A percentile compares a stretch with the other conserved stretches of the same genome.
Conservation (phyloP, 495 filamentous ascomycete species). For the Aeminium ludgeri region DNA sequence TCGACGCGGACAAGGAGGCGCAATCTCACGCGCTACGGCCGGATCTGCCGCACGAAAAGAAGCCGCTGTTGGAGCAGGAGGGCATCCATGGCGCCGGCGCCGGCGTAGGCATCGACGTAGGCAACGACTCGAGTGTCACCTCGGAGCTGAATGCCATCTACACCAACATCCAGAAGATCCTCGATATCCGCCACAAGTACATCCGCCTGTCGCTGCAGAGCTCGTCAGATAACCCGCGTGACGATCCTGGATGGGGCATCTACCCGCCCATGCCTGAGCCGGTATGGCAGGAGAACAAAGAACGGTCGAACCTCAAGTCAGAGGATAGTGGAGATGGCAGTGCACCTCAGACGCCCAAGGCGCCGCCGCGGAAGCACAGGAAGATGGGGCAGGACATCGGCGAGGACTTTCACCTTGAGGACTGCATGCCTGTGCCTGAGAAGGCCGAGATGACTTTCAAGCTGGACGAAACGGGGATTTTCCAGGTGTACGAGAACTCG, state of each 20-base stretch:
- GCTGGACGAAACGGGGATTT: conserved; percentile 71
- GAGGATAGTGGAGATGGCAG: conserved; percentile 2
- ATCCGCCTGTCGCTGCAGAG: conserved; percentile 73
- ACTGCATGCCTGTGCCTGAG: conserved; percentile 54
- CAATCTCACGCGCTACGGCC: conserved; percentile 30
- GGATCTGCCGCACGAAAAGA: conserved; percentile 32
- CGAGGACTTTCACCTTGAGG: conserved; percentile 71
- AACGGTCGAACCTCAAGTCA: conserved; percentile 27
- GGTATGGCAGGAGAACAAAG: conserved; percentile 63
- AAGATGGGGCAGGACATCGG: conserved; percentile 88
- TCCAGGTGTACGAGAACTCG: conserved; percentile 67
- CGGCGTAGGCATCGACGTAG: conserved; percentile 33
- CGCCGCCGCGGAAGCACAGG: conserved; percentile 27
- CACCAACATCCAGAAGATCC: conserved; percentile 63
- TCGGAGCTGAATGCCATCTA: conserved; percentile 73
- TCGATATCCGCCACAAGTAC: conserved; percentile 79
- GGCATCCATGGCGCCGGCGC: conserved; percentile 35
- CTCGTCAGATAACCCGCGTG: conserved; percentile 66
- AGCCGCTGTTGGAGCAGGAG: conserved; percentile 29
- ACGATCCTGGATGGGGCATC: conserved; percentile 67
- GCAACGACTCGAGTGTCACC: conserved; percentile 52
- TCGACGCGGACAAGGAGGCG: conserved; percentile 31
- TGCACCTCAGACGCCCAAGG: neutral
- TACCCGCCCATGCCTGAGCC: conserved; percentile 85
- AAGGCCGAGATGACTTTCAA: conserved; percentile 53